Conservation (phyloP, 768 basidiomycete genomes). For the Lentinula edodes region DNA sequence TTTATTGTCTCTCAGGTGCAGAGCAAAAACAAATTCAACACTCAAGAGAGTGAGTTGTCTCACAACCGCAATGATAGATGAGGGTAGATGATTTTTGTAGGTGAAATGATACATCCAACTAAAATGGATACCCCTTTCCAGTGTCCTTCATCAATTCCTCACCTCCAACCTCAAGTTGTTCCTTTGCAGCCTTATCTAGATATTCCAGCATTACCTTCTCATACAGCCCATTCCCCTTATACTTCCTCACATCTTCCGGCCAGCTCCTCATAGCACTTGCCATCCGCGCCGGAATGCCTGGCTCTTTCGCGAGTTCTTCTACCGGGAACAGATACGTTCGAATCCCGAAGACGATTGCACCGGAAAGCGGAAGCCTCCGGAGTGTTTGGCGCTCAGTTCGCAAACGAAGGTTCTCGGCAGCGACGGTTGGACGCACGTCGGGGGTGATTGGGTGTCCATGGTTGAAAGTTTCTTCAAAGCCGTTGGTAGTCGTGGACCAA, state of each 20-base stretch:
- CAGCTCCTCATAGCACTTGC: constrained; percentile 62
- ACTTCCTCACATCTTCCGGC: constrained; percentile 55
- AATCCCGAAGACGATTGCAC: constrained; percentile 66
- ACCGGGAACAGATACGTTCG: constrained; percentile 58
- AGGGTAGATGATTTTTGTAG: too few species aligned
- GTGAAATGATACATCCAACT: not conserved
- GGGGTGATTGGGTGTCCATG: constrained; percentile 20
- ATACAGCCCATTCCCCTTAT: constrained; percentile 31
- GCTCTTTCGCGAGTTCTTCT: constrained; percentile 45
- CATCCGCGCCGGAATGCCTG: constrained; percentile 55
- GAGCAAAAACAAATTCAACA: too few species aligned
- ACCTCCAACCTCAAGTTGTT: not conserved
- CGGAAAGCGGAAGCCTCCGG: constrained; percentile 55
- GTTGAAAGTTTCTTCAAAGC: constrained; percentile 42
- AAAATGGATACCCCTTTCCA: not conserved
- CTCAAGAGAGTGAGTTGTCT: too few species aligned
- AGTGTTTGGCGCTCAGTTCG: constrained; percentile 65
- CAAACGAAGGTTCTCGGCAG: constrained; percentile 43
- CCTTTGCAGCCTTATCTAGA: constrained; percentile 21
- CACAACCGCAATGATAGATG: too few species aligned
- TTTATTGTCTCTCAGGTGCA: too few species aligned
- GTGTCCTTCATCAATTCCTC: not conserved
- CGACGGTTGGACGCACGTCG: constrained; percentile 1
- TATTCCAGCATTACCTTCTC: constrained; percentile 30
- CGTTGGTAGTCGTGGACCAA: constrained; percentile 55